Conservation (phyloP, 495 filamentous ascomycete species). For the Elaphomyces granulatus region DNA sequence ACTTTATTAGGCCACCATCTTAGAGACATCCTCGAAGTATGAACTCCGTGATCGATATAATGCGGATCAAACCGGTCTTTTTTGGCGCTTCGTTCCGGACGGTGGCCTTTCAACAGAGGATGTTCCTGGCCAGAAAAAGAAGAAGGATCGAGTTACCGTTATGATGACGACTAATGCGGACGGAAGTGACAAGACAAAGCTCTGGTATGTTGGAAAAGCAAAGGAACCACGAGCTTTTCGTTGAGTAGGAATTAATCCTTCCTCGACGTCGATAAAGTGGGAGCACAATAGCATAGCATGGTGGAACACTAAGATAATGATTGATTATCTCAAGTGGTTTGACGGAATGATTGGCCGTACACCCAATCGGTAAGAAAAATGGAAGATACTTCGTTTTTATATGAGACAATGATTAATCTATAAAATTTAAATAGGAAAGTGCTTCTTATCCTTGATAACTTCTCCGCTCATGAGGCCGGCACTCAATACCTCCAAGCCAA, state of each 20-base stretch:
- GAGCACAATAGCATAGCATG: slow-evolving; percentile 9
- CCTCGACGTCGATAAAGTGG: no score
- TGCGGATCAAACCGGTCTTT: slow-evolving; percentile 18
- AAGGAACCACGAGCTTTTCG: slow-evolving; percentile 9
- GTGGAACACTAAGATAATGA: slow-evolving; percentile 15
- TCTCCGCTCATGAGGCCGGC: slow-evolving; percentile 14
- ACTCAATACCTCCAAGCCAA: slow-evolving; percentile 1
- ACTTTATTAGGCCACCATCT: no score
- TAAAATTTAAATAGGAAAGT: no score
- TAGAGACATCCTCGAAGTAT: no score
- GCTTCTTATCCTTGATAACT: slow-evolving; percentile 19
- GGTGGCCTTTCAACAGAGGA: slow-evolving; percentile 6
- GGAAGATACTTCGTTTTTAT: no score
- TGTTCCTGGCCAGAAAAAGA: slow-evolving; percentile 7
- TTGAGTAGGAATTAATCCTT: slow-evolving; percentile 8
- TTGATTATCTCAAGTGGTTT: slow-evolving; percentile 19
- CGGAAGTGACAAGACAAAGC: slow-evolving; percentile 9
- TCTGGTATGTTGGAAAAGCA: slow-evolving; percentile 16
- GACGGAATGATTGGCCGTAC: slow-evolving; percentile 12
- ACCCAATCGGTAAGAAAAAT: no score
- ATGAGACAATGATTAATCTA: no score
- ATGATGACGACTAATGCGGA: slow-evolving; percentile 12
- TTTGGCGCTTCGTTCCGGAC: slow-evolving; percentile 14
- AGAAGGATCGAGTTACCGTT: slow-evolving; percentile 12
- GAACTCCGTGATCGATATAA: slow-evolving; percentile 15